Evolutionary conservation across 805 yeast genomes (phyloP).

Genomic region (Cyberlindnera subsufficiens): DNA sequence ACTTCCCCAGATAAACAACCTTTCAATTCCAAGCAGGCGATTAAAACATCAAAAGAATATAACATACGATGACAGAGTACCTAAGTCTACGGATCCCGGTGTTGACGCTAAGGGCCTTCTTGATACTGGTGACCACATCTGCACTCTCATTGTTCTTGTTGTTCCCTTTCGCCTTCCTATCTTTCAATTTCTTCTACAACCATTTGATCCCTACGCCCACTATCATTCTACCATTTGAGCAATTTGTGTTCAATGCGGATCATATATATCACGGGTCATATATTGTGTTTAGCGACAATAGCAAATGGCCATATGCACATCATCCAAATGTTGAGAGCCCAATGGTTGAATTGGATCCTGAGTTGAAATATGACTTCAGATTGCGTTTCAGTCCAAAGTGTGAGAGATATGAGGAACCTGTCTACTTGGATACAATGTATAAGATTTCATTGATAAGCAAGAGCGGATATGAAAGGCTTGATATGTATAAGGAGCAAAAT

Average conservation of each 20-base stretch:
- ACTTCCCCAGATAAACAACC: not conserved
- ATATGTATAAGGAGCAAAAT: not conserved
- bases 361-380: constrained; percentile 17
- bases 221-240: constrained; percentile 14
- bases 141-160: constrained; percentile 11
- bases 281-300: constrained; percentile 13
- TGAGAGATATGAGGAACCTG: not conserved
- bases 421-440: not conserved
- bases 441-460: not conserved
- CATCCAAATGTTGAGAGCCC: not conserved
- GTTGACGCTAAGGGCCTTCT: constrained; percentile 17
- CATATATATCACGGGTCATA: constrained; percentile 16
- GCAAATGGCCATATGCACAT: not conserved
- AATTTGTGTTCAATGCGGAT: constrained; percentile 19
- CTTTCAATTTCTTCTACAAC: constrained; percentile 23
- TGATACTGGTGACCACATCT: constrained; percentile 11
- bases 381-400: constrained; percentile 6
- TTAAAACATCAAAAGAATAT: not conserved
- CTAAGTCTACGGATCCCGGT: constrained; percentile 18
- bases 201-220: constrained; percentile 20
- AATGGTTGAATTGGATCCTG: constrained; percentile 7
- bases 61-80: constrained; percentile 6
- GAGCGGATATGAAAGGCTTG: too few species aligned
- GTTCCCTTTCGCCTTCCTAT: constrained; percentile 17
- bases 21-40: not conserved